phyloP scores from a whole-genome alignment of 768 basidiomycete species.

The Omphalotus guepiniiformis region DNA sequence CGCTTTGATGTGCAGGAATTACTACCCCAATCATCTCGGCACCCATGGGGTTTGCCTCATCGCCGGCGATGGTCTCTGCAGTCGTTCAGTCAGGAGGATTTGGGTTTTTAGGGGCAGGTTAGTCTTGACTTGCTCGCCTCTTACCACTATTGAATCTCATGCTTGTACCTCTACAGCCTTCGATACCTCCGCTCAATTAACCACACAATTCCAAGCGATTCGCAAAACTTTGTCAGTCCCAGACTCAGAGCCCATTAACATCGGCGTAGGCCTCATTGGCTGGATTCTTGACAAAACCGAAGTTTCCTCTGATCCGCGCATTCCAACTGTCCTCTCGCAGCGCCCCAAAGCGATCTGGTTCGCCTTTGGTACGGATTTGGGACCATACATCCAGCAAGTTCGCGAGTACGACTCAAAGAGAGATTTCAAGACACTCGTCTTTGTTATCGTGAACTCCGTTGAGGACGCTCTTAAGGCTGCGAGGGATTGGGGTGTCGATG shows the following conservation, averaged over 20 bases:
- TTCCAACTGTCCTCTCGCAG: conserved; percentile 41
- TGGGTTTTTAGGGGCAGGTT: conserved; percentile 52
- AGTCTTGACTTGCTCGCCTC: too few relatives aligned
- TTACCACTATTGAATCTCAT: too few relatives aligned
- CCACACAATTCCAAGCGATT: conserved; percentile 34
- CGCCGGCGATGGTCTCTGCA: conserved; percentile 31
- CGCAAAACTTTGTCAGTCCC: conserved; percentile 28
- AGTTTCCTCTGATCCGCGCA: conserved; percentile 27
- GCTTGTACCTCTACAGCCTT: conserved; percentile 32
- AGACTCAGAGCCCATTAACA: conserved; percentile 33
- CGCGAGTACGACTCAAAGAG: conserved; percentile 35
- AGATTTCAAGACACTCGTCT: conserved; percentile 43
- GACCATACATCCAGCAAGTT: conserved; percentile 48
- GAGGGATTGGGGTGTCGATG: conserved; percentile 49
- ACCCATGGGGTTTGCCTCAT: conserved; percentile 50
- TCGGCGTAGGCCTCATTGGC: conserved; percentile 56
- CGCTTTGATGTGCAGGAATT: conserved; percentile 38
- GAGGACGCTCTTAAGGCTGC: conserved; percentile 41
- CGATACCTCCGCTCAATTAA: conserved; percentile 32
- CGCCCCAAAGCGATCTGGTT: conserved; percentile 56
- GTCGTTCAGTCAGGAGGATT: conserved; percentile 54
- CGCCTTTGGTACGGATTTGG: conserved; percentile 49
- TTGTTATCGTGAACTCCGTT: conserved; percentile 42
- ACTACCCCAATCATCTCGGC: conserved; percentile 49
- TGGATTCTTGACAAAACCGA: conserved; percentile 50